A percentile compares a stretch with the other conserved stretches of the same genome.
Conservation (phyloP, 305 asterid species). For the Solanum aculeatissimum region DNA sequence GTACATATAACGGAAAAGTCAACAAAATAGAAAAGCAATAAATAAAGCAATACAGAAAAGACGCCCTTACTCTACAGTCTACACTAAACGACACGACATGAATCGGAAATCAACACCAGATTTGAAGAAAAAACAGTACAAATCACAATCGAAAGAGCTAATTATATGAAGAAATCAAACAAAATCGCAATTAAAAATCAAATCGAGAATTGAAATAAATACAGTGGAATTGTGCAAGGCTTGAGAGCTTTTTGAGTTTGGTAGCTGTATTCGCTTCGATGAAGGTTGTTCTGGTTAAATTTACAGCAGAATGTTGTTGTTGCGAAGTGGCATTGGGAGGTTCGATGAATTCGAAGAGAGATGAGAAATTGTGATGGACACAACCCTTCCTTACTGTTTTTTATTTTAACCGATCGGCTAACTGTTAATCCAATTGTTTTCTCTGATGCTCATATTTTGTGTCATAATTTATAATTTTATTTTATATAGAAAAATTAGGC, state of each 20-base stretch:
- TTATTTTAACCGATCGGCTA: neutral
- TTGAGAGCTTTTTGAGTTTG: neutral
- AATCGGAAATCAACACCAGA: neutral
- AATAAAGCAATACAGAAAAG: neutral
- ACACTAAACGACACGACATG: neutral
- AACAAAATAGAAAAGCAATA: conserved; percentile 3
- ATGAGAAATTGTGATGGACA: neutral
- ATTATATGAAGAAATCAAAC: neutral
- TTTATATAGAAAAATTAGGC: too few relatives aligned
- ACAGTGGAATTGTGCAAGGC: neutral
- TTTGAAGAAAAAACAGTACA: neutral
- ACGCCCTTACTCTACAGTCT: neutral
- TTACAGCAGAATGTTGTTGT: neutral
- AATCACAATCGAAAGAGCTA: neutral
- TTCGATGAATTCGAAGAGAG: conserved; percentile 7
- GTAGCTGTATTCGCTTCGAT: neutral
- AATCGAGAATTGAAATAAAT: neutral
- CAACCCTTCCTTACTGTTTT: neutral
- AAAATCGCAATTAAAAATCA: neutral
- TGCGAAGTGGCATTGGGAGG: conserved; percentile 6
- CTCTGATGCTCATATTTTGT: neutral
- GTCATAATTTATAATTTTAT: too few relatives aligned
- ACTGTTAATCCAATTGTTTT: neutral
- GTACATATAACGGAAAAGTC: conserved; percentile 18
- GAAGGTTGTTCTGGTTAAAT: neutral